A percentile compares a stretch with the other conserved stretches of the same genome.
Evolutionary conservation across 768 basidiomycete genomes (phyloP).

Genomic region (Lactarius vividus): DNA sequence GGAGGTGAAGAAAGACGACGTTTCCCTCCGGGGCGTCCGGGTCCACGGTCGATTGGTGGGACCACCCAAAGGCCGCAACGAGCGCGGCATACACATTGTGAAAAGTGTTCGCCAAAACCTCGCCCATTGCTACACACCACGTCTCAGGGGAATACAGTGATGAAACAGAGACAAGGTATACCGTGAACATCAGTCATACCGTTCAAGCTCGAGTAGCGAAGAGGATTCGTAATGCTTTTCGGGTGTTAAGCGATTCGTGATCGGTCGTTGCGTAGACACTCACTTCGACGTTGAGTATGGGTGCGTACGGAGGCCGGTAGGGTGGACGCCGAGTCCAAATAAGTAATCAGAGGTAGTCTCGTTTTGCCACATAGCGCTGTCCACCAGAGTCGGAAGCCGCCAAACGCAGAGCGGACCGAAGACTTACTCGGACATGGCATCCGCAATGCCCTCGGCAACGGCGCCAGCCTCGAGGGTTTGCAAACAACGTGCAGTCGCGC

Average conservation of each 20-base stretch:
- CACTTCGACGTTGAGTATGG: conserved; percentile 56
- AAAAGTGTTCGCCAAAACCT: conserved; percentile 52
- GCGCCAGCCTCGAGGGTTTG: conserved; percentile 59
- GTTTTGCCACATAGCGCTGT: conserved; percentile 39
- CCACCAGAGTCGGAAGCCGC: conserved; percentile 2
- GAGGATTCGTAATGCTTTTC: conserved; percentile 39
- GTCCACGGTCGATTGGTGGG: conserved; percentile 40
- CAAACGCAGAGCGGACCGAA: not conserved
- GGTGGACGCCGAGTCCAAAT: conserved; percentile 53
- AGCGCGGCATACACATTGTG: conserved; percentile 21
- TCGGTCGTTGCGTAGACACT: conserved; percentile 33
- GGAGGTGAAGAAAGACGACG: conserved; percentile 49
- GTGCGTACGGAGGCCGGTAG: conserved; percentile 56
- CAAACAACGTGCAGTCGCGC: conserved; percentile 56
- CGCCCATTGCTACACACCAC: conserved; percentile 45
- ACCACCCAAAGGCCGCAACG: conserved; percentile 32
- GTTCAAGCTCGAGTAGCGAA: conserved; percentile 42
- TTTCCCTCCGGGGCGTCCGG: conserved; percentile 45
- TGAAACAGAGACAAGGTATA: conserved; percentile 28
- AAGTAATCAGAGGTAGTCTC: conserved; percentile 36
- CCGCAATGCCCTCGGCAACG: conserved; percentile 35
- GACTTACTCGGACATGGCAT: conserved; percentile 35
- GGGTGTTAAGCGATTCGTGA: conserved; percentile 13
- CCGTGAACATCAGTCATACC: conserved; percentile 46
- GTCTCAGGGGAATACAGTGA: not conserved